phyloP scores from a whole-genome alignment of 2,329 filamentous ascomycete genomes.

The Talaromyces sp. region DNA sequence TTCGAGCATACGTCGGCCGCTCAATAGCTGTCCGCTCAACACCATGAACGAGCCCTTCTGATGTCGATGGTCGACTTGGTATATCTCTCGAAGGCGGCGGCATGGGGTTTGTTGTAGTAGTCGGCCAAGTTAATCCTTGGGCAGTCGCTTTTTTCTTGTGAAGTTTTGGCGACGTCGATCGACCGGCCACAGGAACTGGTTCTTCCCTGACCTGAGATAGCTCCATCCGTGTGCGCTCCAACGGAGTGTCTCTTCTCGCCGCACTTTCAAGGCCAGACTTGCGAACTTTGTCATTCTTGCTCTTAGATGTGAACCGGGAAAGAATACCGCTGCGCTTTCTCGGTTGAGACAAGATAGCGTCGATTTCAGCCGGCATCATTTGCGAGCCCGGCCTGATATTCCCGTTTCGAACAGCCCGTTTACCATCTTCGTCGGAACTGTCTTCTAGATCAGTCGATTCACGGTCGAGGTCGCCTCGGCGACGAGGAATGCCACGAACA shows the following conservation, averaged over 20 bases:
- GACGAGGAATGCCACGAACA: slow-evolving; percentile 57
- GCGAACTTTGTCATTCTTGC: slow-evolving; percentile 42
- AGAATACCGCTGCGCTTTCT: slow-evolving; percentile 22
- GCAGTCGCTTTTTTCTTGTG: slow-evolving; percentile 17
- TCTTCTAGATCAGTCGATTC: slow-evolving; percentile 60
- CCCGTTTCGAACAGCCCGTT: slow-evolving; percentile 19
- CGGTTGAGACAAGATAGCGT: slow-evolving; percentile 28
- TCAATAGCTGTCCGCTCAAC: not conserved
- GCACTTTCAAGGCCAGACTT: slow-evolving; percentile 54
- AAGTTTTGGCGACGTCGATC: slow-evolving; percentile 20
- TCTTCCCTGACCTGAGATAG: slow-evolving; percentile 23
- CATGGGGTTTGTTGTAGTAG: not conserved
- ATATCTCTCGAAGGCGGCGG: not conserved
- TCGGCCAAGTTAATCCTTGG: slow-evolving; percentile 1
- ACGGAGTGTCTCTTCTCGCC: slow-evolving; percentile 56
- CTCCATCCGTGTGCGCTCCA: slow-evolving; percentile 56
- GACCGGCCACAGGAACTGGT: not conserved
- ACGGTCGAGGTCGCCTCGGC: slow-evolving; percentile 53
- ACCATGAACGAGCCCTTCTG: slow-evolving; percentile 13
- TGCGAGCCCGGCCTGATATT: slow-evolving; percentile 39
- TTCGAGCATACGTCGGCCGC: slow-evolving; percentile 4
- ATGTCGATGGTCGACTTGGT: slow-evolving; percentile 4
- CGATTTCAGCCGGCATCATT: slow-evolving; percentile 37
- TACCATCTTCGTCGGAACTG: slow-evolving; percentile 49
- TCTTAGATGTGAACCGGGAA: slow-evolving; percentile 24